Conservation (phyloP, 345 rosid genomes). For the Gossypium mustelinum region DNA sequence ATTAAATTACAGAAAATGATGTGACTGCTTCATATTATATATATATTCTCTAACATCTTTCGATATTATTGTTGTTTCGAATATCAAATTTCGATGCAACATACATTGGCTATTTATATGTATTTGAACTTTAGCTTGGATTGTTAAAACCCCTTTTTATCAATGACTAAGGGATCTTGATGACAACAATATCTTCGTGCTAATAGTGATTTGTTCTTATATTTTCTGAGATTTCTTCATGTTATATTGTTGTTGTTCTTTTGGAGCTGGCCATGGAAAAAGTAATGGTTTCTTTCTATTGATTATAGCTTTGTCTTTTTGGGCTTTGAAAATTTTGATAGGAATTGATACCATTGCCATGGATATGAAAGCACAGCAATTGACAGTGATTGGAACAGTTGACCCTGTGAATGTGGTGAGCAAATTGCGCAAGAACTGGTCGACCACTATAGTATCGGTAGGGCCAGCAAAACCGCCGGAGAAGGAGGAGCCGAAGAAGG, state of each 20-base stretch:
- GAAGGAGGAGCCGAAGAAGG: constrained; percentile 61
- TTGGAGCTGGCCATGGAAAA: not conserved
- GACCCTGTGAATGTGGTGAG: constrained; percentile 70
- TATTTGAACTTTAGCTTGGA: not conserved
- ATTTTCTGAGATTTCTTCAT: not conserved
- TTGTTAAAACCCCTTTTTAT: not conserved
- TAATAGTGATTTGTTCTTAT: not conserved
- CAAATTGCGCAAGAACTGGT: constrained; percentile 81
- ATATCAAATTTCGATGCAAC: too few relatives aligned
- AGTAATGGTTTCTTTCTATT: not conserved
- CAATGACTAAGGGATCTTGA: not conserved
- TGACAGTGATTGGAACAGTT: constrained; percentile 69
- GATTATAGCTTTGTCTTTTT: not conserved
- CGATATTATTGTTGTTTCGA: too few relatives aligned
- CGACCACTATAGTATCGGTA: constrained; percentile 53
- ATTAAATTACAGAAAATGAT: not conserved
- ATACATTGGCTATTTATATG: not conserved
- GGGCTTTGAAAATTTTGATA: constrained; percentile 11
- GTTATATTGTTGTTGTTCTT: not conserved
- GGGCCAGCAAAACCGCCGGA: constrained; percentile 89
- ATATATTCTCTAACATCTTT: too few relatives aligned
- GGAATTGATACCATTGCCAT: constrained; percentile 82
- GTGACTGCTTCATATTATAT: not conserved
- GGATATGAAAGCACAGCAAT: constrained; percentile 73
- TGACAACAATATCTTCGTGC: not conserved